Percentiles rank a stretch among this genome's conserved stretches.
Conservation (phyloP, 148 eudicot genomes). For the Chenopodium berlandieri region DNA sequence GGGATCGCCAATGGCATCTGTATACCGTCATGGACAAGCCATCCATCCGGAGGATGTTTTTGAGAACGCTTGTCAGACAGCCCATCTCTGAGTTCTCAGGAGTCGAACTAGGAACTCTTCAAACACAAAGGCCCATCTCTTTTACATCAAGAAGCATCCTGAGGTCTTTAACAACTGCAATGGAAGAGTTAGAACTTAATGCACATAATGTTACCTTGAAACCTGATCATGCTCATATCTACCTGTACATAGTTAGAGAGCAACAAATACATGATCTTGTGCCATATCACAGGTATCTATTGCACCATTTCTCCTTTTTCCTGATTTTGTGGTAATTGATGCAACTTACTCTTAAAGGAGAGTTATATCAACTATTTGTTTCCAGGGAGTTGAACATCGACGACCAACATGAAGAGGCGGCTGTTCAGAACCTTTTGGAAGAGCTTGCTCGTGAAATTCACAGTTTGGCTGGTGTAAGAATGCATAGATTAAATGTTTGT, state of each 20-base stretch:
- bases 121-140: conserved; percentile 49
- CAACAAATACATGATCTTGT: conserved; percentile 86
- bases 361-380: conserved; percentile 15
- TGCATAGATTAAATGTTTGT: conserved; percentile 88
- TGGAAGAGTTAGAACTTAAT: conserved; percentile 99
- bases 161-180: conserved; percentile 83
- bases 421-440: conserved; percentile 57
- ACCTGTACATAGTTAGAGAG: conserved; percentile 78
- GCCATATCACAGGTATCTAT: conserved; percentile 67
- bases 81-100: conserved; percentile 67
- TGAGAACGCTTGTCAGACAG: conserved; percentile 92
- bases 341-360: conserved; percentile 4
- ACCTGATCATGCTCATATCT: conserved; percentile 97
- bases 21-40: conserved; percentile 88
- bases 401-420: conserved; percentile 58
- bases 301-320: background rate
- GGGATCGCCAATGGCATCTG: conserved; percentile 99
- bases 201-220: conserved; percentile 71
- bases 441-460: conserved; percentile 81
- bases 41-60: conserved; percentile 80
- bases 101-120: conserved; percentile 45
- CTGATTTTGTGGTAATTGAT: background rate
- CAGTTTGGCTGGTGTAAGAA: conserved; percentile 70
- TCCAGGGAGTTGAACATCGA: conserved; percentile 61
- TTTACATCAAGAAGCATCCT: conserved; percentile 87